phyloP scores from a whole-genome alignment of 306 rosid genomes.

The Pyrus bretschneideri region DNA sequence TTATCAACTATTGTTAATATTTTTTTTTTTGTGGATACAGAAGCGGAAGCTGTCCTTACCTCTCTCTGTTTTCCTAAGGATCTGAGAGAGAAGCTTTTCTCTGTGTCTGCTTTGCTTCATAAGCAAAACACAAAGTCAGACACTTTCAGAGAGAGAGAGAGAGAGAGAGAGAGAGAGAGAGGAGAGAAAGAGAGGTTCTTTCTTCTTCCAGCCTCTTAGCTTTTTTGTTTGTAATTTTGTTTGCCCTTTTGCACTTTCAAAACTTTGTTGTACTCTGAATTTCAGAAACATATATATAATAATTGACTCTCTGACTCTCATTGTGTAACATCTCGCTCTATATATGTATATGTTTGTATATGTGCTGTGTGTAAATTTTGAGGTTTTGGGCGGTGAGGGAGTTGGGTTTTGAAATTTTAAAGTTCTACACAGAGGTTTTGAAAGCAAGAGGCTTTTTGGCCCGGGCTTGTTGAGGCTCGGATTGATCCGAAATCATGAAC shows the following conservation, averaged over 20 bases:
- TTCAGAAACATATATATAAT: background rate
- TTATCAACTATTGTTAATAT: background rate
- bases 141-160: background rate
- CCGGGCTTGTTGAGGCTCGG: constrained; percentile 57
- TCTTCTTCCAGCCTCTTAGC: constrained; percentile 2
- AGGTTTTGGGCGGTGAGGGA: constrained; percentile 24
- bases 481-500: constrained; percentile 56
- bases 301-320: constrained; percentile 12
- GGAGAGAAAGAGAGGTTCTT: constrained; percentile 4
- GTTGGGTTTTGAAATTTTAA: background rate
- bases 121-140: constrained; percentile 15
- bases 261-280: constrained; percentile 6
- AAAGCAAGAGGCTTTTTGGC: background rate
- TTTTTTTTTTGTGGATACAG: constrained; percentile 58
- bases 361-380: constrained; percentile 24
- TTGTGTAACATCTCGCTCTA: background rate
- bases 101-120: constrained; percentile 29
- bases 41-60: constrained; percentile 41
- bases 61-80: constrained; percentile 21
- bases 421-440: constrained; percentile 4
- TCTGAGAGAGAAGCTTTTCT: constrained; percentile 8
- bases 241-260: constrained; percentile 18
- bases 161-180: too few relatives aligned
- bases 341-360: background rate
- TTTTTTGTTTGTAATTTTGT: background rate